A percentile compares a stretch with the other conserved stretches of the same genome.
Conservation (phyloP, 73 alveolate genomes). For the Symbiodinium pilosum region DNA sequence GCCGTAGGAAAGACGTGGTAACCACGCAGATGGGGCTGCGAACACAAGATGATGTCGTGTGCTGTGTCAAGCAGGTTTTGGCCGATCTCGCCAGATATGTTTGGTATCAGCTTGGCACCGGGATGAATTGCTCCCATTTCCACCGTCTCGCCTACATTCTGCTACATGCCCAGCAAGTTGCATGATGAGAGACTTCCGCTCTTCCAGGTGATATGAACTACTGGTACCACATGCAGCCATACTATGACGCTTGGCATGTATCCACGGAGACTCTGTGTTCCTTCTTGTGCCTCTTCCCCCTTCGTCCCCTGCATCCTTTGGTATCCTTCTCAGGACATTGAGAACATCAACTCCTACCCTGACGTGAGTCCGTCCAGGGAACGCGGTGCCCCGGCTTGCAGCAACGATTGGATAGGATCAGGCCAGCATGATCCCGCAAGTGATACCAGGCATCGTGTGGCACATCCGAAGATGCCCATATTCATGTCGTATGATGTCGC, state of each 20-base stretch:
- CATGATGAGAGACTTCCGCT: no score
- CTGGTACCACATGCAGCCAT: conserved; percentile 95
- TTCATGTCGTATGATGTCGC: not conserved
- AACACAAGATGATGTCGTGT: no score
- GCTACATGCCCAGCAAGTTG: no score
- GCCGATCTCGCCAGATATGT: no score
- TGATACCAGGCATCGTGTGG: not conserved
- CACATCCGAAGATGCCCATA: not conserved
- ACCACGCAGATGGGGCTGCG: no score
- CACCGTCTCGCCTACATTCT: no score
- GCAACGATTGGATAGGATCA: not conserved
- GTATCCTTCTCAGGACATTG: conserved; percentile 35
- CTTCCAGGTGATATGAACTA: conserved; percentile 74
- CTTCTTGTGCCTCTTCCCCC: no score
- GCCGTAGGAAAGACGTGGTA: not conserved
- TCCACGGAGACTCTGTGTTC: no score
- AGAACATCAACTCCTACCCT: conserved; percentile 85
- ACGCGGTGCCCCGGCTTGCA: not conserved
- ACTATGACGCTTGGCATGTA: conserved; percentile 22
- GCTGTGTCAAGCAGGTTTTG: no score
- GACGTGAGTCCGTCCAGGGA: conserved; percentile 76
- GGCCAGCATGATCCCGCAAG: not conserved
- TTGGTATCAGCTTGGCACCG: not conserved
- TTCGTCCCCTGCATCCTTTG: no score
- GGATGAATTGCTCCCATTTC: no score